Evolutionary conservation across 495 filamentous ascomycete species (phyloP).

Genomic region (Trichoderma erinaceum): DNA sequence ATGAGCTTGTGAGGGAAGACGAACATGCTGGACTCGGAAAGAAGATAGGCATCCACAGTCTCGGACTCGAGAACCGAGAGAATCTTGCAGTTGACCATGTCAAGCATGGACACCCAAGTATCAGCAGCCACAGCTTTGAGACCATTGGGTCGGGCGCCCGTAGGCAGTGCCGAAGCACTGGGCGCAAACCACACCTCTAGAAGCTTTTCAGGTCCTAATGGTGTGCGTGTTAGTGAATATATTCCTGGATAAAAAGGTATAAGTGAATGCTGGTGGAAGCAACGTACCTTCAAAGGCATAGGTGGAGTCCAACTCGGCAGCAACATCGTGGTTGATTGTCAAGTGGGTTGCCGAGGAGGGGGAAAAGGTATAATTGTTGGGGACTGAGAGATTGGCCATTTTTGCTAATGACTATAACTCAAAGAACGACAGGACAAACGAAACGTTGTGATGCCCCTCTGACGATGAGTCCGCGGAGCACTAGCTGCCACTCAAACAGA

Average conservation of each 20-base stretch:
- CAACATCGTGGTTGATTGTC: conserved; percentile 95
- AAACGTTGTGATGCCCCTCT: conserved; percentile 18
- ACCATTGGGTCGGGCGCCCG: conserved; percentile 62
- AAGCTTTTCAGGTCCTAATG: conserved; percentile 84
- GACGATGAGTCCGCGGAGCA: conserved; percentile 47
- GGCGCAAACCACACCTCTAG: conserved; percentile 98
- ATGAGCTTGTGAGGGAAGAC: conserved; percentile 99
- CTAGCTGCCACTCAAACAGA: conserved; percentile 84
- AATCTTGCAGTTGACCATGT: conserved; percentile 97
- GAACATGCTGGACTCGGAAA: conserved; percentile 99
- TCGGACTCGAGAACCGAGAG: conserved; percentile 93
- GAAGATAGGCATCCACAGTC: conserved; percentile 91
- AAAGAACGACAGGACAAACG: background rate
- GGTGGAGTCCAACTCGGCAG: conserved; percentile 88
- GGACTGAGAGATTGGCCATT: conserved; percentile 79
- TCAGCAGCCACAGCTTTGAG: conserved; percentile 80
- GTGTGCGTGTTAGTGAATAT: conserved; percentile 4
- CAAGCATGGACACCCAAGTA: conserved; percentile 94
- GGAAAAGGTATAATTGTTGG: conserved; percentile 71
- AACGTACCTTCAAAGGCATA: conserved; percentile 89
- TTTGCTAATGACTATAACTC: conserved; percentile 35
- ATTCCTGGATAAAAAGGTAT: background rate
- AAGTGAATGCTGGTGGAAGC: background rate
- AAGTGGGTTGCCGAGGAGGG: conserved; percentile 75
- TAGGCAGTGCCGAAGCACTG: conserved; percentile 65